These are phyloP conservation scores for Candida koratica DNA, from an alignment of 805 yeast genomes.

Conservation along the genomic window DNA sequence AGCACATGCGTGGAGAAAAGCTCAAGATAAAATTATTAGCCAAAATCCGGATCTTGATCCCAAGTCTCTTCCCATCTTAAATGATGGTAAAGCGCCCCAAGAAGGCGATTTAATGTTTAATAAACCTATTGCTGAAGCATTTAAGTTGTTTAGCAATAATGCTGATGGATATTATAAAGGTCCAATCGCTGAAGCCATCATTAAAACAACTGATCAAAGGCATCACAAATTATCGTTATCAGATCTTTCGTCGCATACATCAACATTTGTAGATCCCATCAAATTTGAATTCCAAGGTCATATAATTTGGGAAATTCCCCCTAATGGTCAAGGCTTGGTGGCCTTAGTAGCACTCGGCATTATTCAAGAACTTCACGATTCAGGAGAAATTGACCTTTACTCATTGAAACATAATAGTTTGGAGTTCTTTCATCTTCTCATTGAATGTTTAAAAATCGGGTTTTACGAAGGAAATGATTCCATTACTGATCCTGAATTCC, in stretches of 20 bases:
- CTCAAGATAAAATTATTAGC: slow-evolving; percentile 34
- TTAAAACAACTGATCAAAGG: slow-evolving; percentile 45
- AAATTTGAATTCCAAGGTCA: slow-evolving; percentile 46
- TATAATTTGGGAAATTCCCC: slow-evolving; percentile 77
- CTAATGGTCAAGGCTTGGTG: slow-evolving; percentile 78
- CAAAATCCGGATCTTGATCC: slow-evolving; percentile 30
- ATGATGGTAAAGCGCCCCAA: slow-evolving; percentile 41
- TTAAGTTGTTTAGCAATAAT: slow-evolving; percentile 55
- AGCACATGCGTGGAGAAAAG: slow-evolving; percentile 45
- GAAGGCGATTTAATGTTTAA: slow-evolving; percentile 58
- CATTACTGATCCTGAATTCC: slow-evolving; percentile 57
- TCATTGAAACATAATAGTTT: slow-evolving; percentile 58
- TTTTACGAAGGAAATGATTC: slow-evolving; percentile 74
- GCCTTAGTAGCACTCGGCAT: slow-evolving; percentile 70
- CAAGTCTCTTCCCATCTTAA: slow-evolving; percentile 30
- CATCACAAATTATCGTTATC: slow-evolving; percentile 55
- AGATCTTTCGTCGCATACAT: slow-evolving; percentile 55
- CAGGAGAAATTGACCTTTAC: slow-evolving; percentile 39
- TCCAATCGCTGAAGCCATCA: slow-evolving; percentile 61
- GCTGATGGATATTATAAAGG: slow-evolving; percentile 69
- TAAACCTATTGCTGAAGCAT: slow-evolving; percentile 48
- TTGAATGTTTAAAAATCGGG: slow-evolving; percentile 67
- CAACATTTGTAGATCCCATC: slow-evolving; percentile 66
- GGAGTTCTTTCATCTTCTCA: slow-evolving; percentile 65
- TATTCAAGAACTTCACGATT: slow-evolving; percentile 49